A percentile compares a stretch with the other conserved stretches of the same genome.
phyloP scores from a whole-genome alignment of 768 basidiomycete species.

The Rhodotorula toruloides region DNA sequence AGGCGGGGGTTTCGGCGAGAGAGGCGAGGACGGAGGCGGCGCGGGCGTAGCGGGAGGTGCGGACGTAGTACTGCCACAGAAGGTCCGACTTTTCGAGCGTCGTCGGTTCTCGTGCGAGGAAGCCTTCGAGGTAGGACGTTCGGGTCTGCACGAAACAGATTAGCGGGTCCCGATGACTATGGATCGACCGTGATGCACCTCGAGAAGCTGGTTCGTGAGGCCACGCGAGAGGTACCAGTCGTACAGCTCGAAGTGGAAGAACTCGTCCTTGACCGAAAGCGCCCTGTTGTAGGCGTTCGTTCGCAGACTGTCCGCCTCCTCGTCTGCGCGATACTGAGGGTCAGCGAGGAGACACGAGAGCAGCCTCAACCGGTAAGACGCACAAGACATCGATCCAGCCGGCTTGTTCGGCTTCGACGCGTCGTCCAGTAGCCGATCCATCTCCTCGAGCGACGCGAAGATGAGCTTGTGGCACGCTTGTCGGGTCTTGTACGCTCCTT shows the following conservation, averaged over 20 bases:
- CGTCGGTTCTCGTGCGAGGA: slow-evolving; percentile 72
- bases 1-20: slow-evolving; percentile 75
- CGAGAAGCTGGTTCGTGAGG: slow-evolving; percentile 79
- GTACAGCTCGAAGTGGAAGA: slow-evolving; percentile 90
- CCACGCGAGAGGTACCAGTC: slow-evolving; percentile 82
- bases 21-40: slow-evolving; percentile 79
- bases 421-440: slow-evolving; percentile 59
- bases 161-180: slow-evolving; percentile 5
- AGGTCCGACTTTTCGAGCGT: slow-evolving; percentile 79
- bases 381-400: neutral
- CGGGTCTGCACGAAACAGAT: slow-evolving; percentile 57
- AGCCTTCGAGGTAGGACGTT: slow-evolving; percentile 79
- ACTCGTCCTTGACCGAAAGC: slow-evolving; percentile 75
- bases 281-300: slow-evolving; percentile 80
- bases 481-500: slow-evolving; percentile 58
- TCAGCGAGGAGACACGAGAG: neutral
- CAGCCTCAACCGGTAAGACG: neutral
- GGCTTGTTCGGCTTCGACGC: slow-evolving; percentile 44
- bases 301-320: slow-evolving; percentile 66
- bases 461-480: slow-evolving; percentile 74
- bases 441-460: slow-evolving; percentile 70
- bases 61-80: slow-evolving; percentile 95
- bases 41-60: slow-evolving; percentile 75
- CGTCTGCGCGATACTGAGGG: slow-evolving; percentile 39
- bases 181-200: slow-evolving; percentile 54